These are phyloP conservation scores for Trametes villosa DNA, from an alignment of 768 basidiomycete genomes.

Conservation along the genomic window DNA sequence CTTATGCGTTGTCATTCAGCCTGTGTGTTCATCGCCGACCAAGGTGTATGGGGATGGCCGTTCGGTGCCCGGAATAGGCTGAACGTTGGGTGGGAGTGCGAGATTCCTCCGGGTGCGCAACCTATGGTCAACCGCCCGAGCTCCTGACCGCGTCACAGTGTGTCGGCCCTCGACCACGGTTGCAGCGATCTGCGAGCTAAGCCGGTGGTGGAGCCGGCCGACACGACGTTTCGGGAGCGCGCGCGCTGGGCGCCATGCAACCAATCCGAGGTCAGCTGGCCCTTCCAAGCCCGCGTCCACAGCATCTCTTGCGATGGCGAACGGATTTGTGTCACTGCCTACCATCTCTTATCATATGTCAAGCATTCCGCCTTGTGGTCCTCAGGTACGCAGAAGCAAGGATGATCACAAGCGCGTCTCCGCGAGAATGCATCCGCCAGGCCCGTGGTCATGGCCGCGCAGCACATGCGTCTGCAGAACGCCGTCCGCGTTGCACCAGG, in stretches of 20 bases:
- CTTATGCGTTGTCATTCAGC: too few species aligned
- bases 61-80: background rate
- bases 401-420: conserved; percentile 13
- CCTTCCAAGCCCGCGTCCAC: conserved; percentile 6
- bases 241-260: background rate
- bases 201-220: background rate
- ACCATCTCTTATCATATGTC: conserved; percentile 12
- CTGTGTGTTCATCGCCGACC: too few species aligned
- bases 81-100: background rate
- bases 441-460: background rate
- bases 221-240: background rate
- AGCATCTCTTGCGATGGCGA: conserved; percentile 6
- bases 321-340: background rate
- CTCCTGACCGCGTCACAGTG: background rate
- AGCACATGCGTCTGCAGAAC: conserved; percentile 4
- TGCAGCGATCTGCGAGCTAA: background rate
- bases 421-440: background rate
- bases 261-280: conserved; percentile 10
- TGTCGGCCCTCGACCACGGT: background rate
- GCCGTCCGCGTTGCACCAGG: conserved; percentile 6
- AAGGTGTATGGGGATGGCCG: background rate
- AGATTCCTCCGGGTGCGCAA: background rate
- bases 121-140: background rate
- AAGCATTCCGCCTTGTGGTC: conserved; percentile 11
- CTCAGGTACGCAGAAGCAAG: conserved; percentile 20